Evolutionary conservation across 768 basidiomycete species (phyloP), one percentile per base, ranked within the genome.

Genomic region (Boletus insuetus): DNA sequence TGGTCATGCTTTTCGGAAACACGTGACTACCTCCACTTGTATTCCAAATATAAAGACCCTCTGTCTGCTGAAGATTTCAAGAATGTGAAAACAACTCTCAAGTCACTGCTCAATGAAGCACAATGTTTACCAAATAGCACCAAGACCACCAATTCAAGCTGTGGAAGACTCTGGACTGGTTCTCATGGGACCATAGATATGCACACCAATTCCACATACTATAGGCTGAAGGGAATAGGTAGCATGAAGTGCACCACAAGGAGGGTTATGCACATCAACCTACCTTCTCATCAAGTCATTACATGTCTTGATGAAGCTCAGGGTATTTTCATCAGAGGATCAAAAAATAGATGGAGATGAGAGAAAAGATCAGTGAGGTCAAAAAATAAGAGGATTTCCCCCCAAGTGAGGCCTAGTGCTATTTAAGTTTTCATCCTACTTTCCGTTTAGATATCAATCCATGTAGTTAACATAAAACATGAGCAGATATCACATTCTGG

Each of bases 271-370:
- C 20, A 44, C 17, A 55, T 55, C 4, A 50, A 55, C 29, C 37
- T 55, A 3, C 43, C 54, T 4, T 19, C 43, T 7, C 43, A 34
- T 1, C 54, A 55, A 20, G 29, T 55, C 0, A 0, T 40, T 7
- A 55, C 54, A 5, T 26, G 48, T n/a, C n/a, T n/a, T n/a, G n/a
- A n/a, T n/a, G n/a, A 55, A 50, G 48, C 54, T 9, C 49, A 55
- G 34, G 54, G 54, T n/a, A 50, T 55, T 6, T 43, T 13, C 3
- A 26, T 16, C 10, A 55, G 14, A 11, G 54, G 38, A 34, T 49
- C 48, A 0, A 45, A 34, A 46, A 26, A 0, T 4, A 16, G 31
- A 39, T 43, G 19, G 3, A 44, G 42, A 39, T 7, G 19, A 4
- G 29, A 40, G n/a, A 50, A 14, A 6, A 49, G 29, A 17, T 55